A percentile compares a stretch with the other conserved stretches of the same genome.
Evolutionary conservation across 1,284 basidiomycete genomes (phyloP).

Genomic region (Jaminaea rosea): DNA sequence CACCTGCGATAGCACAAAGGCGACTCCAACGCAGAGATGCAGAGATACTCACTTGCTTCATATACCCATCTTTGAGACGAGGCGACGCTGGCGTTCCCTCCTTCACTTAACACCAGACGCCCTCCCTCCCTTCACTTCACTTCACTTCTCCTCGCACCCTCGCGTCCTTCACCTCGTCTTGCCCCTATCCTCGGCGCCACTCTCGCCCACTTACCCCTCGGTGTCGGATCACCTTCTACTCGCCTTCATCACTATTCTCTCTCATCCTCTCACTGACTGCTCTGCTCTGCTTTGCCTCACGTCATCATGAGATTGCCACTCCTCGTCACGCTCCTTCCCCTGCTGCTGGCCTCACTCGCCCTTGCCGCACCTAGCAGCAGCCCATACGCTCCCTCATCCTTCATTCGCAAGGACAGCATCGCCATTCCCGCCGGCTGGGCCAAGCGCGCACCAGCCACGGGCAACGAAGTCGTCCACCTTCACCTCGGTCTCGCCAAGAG

Average conservation of each 20-base stretch:
- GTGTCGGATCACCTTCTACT: too few species aligned
- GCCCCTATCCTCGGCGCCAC: neutral
- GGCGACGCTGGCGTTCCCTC: too few species aligned
- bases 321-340: neutral
- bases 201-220: neutral
- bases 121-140: neutral
- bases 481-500: constrained; percentile 26
- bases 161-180: neutral
- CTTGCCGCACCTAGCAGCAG: neutral
- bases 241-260: too few species aligned
- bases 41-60: too few species aligned
- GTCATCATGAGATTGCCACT: neutral
- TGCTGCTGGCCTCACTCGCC: neutral
- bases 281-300: neutral
- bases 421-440: constrained; percentile 1
- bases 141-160: neutral
- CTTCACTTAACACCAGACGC: too few species aligned
- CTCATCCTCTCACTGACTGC: neutral
- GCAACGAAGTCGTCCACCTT: constrained; percentile 10
- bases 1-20: too few species aligned
- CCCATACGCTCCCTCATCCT: neutral
- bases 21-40: too few species aligned
- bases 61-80: too few species aligned
- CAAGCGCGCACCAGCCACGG: neutral
- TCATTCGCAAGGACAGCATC: constrained; percentile 7